Percentiles rank a stretch among this genome's conserved stretches.
These are phyloP conservation scores for Circinella umbellata DNA, from an alignment of 371 early-diverging fungal species.

Conservation along the genomic window DNA sequence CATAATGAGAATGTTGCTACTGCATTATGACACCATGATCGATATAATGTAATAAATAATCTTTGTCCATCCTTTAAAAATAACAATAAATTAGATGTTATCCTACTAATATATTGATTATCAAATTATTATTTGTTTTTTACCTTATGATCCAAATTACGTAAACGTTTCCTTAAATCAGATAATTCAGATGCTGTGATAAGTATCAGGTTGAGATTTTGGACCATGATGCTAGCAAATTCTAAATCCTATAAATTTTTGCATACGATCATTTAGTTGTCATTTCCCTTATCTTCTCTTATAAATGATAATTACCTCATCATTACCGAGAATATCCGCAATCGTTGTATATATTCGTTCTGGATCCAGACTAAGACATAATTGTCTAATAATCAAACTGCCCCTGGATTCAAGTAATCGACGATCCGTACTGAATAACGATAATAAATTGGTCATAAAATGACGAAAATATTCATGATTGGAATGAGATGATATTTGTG, in stretches of 20 bases:
- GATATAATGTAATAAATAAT: slow-evolving; percentile 80
- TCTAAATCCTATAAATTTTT: slow-evolving; percentile 63
- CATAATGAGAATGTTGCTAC: slow-evolving; percentile 89
- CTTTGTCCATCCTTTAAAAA: slow-evolving; percentile 59
- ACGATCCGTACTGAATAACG: slow-evolving; percentile 82
- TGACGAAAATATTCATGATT: slow-evolving; percentile 77
- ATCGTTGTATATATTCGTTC: slow-evolving; percentile 87
- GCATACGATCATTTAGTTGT: not conserved
- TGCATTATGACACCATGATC: slow-evolving; percentile 92
- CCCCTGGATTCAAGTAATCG: slow-evolving; percentile 85
- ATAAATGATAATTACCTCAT: slow-evolving; percentile 45
- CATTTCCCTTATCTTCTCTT: not conserved
- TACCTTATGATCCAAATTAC: slow-evolving; percentile 68
- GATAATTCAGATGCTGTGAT: slow-evolving; percentile 88
- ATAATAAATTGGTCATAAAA: slow-evolving; percentile 82
- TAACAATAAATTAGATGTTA: too few relatives aligned
- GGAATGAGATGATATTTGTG: slow-evolving; percentile 84
- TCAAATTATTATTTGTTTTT: not conserved
- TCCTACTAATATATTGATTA: not conserved
- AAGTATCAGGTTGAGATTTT: slow-evolving; percentile 89
- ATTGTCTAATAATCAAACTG: slow-evolving; percentile 85
- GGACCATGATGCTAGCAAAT: slow-evolving; percentile 91
- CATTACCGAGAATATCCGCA: slow-evolving; percentile 80
- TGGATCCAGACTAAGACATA: slow-evolving; percentile 83
- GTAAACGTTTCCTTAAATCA: slow-evolving; percentile 75